Conservation (phyloP, 108 stramenopile species). For the Craspedostauros australis region DNA sequence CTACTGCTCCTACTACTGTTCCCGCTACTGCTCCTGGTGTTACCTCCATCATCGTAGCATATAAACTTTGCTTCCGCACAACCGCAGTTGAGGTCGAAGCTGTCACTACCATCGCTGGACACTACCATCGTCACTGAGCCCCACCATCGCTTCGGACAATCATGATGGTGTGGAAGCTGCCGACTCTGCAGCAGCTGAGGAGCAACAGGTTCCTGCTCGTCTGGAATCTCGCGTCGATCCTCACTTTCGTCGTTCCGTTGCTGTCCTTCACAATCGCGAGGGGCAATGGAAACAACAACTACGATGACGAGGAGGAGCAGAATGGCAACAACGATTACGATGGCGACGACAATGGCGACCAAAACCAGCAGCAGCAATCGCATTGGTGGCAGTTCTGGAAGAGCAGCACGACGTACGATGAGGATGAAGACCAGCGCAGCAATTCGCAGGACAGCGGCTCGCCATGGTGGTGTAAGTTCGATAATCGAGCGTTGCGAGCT, state of each 20-base stretch:
- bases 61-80: no score
- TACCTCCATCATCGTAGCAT: no score
- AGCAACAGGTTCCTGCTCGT: constrained; percentile 10
- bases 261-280: constrained; percentile 8
- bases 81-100: no score
- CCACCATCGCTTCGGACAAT: no score
- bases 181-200: no score
- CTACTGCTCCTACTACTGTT: no score
- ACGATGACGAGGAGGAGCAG: neutral
- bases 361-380: no score
- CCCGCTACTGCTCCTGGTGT: no score
- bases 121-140: no score
- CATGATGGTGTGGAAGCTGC: no score
- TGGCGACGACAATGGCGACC: neutral
- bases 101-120: no score
- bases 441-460: constrained; percentile 1
- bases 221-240: constrained; percentile 13
- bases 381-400: constrained; percentile 30
- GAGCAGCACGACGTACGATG: neutral
- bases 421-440: neutral
- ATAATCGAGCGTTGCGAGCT: no score
- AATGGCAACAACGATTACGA: constrained; percentile 1
- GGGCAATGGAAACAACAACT: neutral
- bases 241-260: constrained; percentile 10
- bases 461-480: constrained; percentile 27